Evolutionary conservation across 805 yeast genomes (phyloP).

Genomic region (Starmerella ratchasimensis): DNA sequence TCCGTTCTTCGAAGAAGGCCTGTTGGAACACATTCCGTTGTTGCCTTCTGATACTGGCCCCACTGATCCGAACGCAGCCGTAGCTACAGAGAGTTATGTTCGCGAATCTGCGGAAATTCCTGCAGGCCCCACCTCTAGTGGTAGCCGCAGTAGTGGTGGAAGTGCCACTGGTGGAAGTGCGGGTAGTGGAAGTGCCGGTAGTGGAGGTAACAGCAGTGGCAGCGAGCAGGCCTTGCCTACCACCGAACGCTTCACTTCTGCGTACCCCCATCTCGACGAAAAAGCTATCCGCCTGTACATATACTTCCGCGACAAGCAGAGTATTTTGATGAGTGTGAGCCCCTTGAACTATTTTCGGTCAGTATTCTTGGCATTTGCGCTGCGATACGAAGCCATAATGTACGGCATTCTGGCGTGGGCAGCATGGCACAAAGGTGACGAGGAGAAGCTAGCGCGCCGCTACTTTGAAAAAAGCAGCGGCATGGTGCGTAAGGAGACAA

Average conservation of each 20-base stretch:
- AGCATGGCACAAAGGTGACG: slow-evolving; percentile 26
- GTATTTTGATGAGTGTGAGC: slow-evolving; percentile 35
- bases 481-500: slow-evolving; percentile 12
- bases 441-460: slow-evolving; percentile 21
- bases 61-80: too few relatives aligned
- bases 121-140: too few relatives aligned
- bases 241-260: slow-evolving; percentile 1
- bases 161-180: too few relatives aligned
- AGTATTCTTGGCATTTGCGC: slow-evolving; percentile 41
- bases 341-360: slow-evolving; percentile 41
- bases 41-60: too few relatives aligned
- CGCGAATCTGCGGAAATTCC: too few relatives aligned
- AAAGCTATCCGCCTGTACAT: slow-evolving; percentile 35
- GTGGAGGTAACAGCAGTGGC: too few relatives aligned
- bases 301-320: slow-evolving; percentile 38
- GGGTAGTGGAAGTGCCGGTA: too few relatives aligned
- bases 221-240: too few relatives aligned
- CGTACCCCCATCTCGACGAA: slow-evolving; percentile 28
- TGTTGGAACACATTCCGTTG: too few relatives aligned
- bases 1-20: too few relatives aligned
- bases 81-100: too few relatives aligned
- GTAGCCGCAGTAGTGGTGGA: too few relatives aligned
- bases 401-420: slow-evolving; percentile 49
- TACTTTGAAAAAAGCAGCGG: slow-evolving; percentile 21
- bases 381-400: slow-evolving; percentile 35